Evolutionary conservation across 352 stramenopile species (phyloP), one percentile per base, ranked within the genome.

Genomic region (Globisporangium paddicum): DNA sequence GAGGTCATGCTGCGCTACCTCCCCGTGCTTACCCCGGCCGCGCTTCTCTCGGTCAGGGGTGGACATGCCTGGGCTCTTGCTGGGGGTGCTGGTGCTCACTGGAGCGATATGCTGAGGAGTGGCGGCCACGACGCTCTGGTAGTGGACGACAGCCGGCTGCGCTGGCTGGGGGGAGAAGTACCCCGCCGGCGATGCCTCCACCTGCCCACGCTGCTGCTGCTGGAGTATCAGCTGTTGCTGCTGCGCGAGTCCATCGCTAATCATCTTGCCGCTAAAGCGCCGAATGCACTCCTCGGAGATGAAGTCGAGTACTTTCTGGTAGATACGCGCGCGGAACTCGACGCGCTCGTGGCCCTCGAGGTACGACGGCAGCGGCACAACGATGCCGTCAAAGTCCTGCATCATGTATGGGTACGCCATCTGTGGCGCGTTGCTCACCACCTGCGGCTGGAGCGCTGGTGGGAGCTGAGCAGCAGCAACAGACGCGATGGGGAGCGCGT

Each of bases 301-400:
- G 44, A 89, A 90, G 60, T 90, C 79, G 32, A 92, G 49, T 45
- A 94, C 77, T 57, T 90, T 94, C 52, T 91, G 84, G 63, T 90
- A 87, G 41, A 93, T 80, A 5, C 84, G 79, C 44, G 81, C 79
- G 55, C 83, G 81, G 48, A 93, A 89, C 55, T 89, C 80, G 40
- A 80, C 68, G 54, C 84, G 72, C 52, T 90, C 84, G 53, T 87
- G 67, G 28, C 79, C 77, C 62, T 89, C 75, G 6, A 93, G 53
- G 55, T 86, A 90, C 16, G 83, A 91, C 19, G 83, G 83, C 57
- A 90, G 56, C 13, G 81, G 83, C 53, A 93, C 83, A 14, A 90
- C 76, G 56, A 93, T 86, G 28, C 82, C 82, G 50, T 91, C 82
- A 64, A 91, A 91, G 66, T 87, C 79, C 66, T 86, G 74, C 75